Percentiles rank a stretch among this genome's conserved stretches.
These are phyloP conservation scores for Cokeromyces recurvatus DNA, from an alignment of 371 early-diverging fungal genomes.

Conservation along the genomic window DNA sequence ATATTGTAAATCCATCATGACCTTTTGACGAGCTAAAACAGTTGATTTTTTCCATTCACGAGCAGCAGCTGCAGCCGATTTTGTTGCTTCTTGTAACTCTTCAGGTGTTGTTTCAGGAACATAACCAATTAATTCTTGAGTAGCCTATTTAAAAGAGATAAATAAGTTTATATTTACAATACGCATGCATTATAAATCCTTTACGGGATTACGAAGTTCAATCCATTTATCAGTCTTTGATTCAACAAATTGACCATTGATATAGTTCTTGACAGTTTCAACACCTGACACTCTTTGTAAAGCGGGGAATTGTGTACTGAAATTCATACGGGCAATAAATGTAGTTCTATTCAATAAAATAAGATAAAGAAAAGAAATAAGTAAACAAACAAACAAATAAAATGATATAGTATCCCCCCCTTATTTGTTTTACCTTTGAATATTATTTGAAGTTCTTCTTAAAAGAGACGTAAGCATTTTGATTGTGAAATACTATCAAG, in stretches of 20 bases:
- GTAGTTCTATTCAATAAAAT: conserved; percentile 2
- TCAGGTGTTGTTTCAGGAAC: conserved; percentile 89
- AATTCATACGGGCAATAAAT: conserved; percentile 23
- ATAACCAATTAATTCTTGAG: conserved; percentile 84
- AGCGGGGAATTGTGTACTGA: conserved; percentile 37
- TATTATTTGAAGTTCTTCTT: too few relatives aligned
- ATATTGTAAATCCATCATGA: conserved; percentile 91
- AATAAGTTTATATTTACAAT: too few relatives aligned
- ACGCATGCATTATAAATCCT: conserved; percentile 1
- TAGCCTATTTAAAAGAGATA: conserved; percentile 66
- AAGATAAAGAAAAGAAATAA: too few relatives aligned
- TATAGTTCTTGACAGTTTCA: conserved; percentile 69
- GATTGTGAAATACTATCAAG: too few relatives aligned
- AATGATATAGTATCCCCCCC: background rate
- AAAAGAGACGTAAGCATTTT: too few relatives aligned
- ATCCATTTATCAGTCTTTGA: conserved; percentile 87
- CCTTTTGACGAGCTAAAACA: conserved; percentile 79
- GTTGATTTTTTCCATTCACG: conserved; percentile 86
- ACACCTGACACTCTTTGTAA: conserved; percentile 36
- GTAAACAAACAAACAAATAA: too few relatives aligned
- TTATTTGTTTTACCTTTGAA: conserved; percentile 9
- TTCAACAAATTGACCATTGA: conserved; percentile 92
- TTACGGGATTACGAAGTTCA: conserved; percentile 87
- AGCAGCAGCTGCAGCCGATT: conserved; percentile 75
- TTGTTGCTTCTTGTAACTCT: conserved; percentile 84